Percentiles rank a stretch among this genome's conserved stretches.
phyloP scores from a whole-genome alignment of 345 rosid genomes.

The Adansonia digitata region DNA sequence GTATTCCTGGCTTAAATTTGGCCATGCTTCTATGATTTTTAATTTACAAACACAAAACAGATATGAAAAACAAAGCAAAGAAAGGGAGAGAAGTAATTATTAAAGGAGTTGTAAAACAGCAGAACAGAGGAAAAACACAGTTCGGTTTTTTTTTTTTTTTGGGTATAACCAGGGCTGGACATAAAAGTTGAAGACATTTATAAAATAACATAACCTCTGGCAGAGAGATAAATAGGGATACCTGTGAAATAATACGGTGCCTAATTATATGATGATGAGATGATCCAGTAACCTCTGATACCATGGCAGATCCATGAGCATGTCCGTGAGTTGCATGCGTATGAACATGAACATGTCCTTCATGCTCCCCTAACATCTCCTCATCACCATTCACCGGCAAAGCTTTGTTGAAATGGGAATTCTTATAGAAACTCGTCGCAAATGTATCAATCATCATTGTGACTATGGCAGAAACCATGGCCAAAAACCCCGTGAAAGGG shows the following conservation, averaged over 20 bases:
- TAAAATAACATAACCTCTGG: not conserved
- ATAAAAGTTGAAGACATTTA: not conserved
- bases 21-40: too few species aligned
- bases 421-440: constrained; percentile 30
- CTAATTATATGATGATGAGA: constrained; percentile 31
- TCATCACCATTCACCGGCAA: not conserved
- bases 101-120: not conserved
- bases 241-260: constrained; percentile 44
- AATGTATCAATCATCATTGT: constrained; percentile 43
- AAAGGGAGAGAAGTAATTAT: not conserved
- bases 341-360: constrained; percentile 18
- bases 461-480: constrained; percentile 40
- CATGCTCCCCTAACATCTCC: constrained; percentile 23
- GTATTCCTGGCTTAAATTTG: too few species aligned
- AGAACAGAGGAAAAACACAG: not conserved
- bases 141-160: not conserved
- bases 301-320: constrained; percentile 25
- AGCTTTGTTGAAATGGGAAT: not conserved
- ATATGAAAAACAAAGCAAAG: not conserved
- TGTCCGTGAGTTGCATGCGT: constrained; percentile 40
- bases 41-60: too few species aligned
- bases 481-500: constrained; percentile 43
- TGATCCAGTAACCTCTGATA: not conserved
- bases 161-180: not conserved
- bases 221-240: not conserved